Conservation (phyloP, 192 early-diverging fungal genomes). For the Backusella sp. region DNA sequence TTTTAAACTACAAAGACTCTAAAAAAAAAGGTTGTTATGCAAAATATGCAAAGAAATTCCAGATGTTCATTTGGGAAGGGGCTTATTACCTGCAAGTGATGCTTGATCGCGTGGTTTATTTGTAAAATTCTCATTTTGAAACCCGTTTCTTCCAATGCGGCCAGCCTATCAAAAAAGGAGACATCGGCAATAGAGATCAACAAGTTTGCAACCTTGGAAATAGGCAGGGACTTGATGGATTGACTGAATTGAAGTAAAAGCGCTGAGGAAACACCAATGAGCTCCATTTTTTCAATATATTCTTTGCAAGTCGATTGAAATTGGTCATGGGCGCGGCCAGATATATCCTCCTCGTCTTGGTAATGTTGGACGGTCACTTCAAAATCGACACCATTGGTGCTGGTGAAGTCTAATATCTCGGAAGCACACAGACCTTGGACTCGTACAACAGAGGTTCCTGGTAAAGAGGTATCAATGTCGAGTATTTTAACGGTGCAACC, state of each 20-base stretch:
- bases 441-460: slow-evolving; percentile 52
- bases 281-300: slow-evolving; percentile 1
- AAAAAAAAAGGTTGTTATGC: neutral
- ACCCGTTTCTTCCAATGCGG: slow-evolving; percentile 54
- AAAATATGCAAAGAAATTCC: slow-evolving; percentile 7
- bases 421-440: slow-evolving; percentile 65
- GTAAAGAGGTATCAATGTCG: slow-evolving; percentile 36
- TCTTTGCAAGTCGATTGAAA: neutral
- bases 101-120: neutral
- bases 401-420: slow-evolving; percentile 47
- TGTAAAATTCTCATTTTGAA: slow-evolving; percentile 49
- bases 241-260: slow-evolving; percentile 56
- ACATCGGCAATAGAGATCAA: slow-evolving; percentile 69
- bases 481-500: slow-evolving; percentile 55
- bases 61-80: neutral
- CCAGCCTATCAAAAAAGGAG: slow-evolving; percentile 65
- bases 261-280: neutral
- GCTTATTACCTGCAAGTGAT: neutral
- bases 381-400: slow-evolving; percentile 38
- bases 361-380: slow-evolving; percentile 49
- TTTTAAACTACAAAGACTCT: neutral
- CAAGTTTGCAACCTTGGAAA: slow-evolving; percentile 62
- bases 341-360: slow-evolving; percentile 32
- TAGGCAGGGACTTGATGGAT: slow-evolving; percentile 53
- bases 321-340: neutral